These are phyloP conservation scores for Chlamydomonas eustigma DNA, from an alignment of 139 green algal species.

Conservation along the genomic window DNA sequence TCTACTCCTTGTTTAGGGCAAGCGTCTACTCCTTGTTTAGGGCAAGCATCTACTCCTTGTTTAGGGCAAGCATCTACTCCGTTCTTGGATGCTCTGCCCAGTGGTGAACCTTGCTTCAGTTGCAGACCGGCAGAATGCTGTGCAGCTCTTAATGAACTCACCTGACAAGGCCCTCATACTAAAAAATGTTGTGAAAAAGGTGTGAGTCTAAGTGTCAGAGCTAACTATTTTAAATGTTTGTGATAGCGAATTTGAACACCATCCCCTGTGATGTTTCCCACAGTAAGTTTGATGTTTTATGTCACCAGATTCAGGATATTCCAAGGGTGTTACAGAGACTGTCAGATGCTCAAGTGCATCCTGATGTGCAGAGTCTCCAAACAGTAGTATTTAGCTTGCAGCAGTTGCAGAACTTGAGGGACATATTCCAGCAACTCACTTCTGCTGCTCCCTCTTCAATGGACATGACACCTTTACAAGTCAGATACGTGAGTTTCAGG, in stretches of 20 bases:
- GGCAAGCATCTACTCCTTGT: no score
- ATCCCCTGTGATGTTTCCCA: no score
- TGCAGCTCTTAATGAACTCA: constrained; percentile 51
- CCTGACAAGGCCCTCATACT: constrained; percentile 41
- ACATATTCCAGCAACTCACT: background rate
- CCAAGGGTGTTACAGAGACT: constrained; percentile 45
- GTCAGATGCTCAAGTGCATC: constrained; percentile 35
- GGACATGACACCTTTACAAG: no score
- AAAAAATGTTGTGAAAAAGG: constrained; percentile 33
- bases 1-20: no score
- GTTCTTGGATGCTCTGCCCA: constrained; percentile 78
- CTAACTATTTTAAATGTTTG: no score
- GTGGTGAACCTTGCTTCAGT: constrained; percentile 67
- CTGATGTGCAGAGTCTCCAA: constrained; percentile 45
- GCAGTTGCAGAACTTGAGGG: constrained; percentile 36
- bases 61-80: constrained; percentile 55
- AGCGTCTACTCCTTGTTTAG: no score
- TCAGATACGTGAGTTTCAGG: no score
- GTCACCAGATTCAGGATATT: constrained; percentile 61
- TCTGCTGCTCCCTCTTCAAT: no score
- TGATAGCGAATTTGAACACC: no score
- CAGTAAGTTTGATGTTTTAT: no score
- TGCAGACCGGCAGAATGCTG: constrained; percentile 50
- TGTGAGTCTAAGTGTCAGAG: background rate
- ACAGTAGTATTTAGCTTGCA: constrained; percentile 37